Conservation (phyloP, 805 yeast species). For the Yamadazyma scolyti region DNA sequence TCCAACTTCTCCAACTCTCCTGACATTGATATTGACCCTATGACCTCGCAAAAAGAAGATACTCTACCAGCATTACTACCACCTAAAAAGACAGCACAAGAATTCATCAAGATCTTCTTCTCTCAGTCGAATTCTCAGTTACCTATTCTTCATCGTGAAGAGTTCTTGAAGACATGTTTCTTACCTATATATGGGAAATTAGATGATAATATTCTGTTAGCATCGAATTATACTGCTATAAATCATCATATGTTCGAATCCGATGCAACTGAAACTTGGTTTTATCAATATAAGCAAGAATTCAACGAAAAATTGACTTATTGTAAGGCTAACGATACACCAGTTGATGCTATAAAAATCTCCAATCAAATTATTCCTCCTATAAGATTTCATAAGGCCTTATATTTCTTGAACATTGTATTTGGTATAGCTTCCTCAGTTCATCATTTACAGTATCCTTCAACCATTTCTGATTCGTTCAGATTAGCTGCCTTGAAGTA, state of each 20-base stretch:
- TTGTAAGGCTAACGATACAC: constrained; percentile 4
- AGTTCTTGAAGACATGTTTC: constrained; percentile 61
- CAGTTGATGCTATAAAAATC: constrained; percentile 27
- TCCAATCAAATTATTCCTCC: constrained; percentile 45
- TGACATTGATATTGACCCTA: constrained; percentile 6
- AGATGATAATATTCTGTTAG: constrained; percentile 51
- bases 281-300: constrained; percentile 34
- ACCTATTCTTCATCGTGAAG: constrained; percentile 81
- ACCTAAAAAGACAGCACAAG: constrained; percentile 65
- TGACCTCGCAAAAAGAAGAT: constrained; percentile 4
- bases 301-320: constrained; percentile 15
- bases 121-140: constrained; percentile 79
- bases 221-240: constrained; percentile 52
- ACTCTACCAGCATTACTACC: constrained; percentile 54
- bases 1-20: constrained; percentile 10
- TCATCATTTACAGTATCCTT: constrained; percentile 64
- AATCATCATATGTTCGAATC: constrained; percentile 24
- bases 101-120: constrained; percentile 61
- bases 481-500: constrained; percentile 60
- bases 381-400: constrained; percentile 42
- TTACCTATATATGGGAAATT: constrained; percentile 77
- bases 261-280: constrained; percentile 42
- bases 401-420: constrained; percentile 70
- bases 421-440: constrained; percentile 81
- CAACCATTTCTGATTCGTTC: constrained; percentile 65